A percentile compares a stretch with the other conserved stretches of the same genome.
phyloP scores from a whole-genome alignment of 2,329 filamentous ascomycete species.

The Fusarium pseudocircinatum region DNA sequence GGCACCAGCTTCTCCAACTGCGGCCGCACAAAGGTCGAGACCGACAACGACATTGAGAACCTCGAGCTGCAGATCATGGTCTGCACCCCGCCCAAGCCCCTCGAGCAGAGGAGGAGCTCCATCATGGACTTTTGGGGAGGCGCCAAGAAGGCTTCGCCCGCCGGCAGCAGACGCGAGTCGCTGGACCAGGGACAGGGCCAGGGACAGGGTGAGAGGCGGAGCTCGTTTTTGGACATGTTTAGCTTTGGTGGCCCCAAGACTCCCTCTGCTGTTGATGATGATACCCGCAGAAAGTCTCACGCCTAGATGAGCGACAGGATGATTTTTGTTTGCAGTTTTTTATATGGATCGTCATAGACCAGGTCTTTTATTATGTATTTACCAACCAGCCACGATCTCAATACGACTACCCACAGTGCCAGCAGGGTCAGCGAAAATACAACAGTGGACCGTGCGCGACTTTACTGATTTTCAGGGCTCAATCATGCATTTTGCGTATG shows the following conservation, averaged over 20 bases:
- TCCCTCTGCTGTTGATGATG: conserved; percentile 2
- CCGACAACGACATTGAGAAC: conserved; percentile 25
- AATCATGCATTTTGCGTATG: neutral
- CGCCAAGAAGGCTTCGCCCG: conserved; percentile 17
- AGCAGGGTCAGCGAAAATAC: too few relatives aligned
- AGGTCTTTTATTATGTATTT: neutral
- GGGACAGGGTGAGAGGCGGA: conserved; percentile 13
- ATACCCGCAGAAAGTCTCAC: conserved; percentile 29
- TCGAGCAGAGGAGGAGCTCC: conserved; percentile 29
- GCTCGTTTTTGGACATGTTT: conserved; percentile 31
- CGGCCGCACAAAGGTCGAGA: conserved; percentile 31
- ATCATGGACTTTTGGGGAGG: conserved; percentile 27
- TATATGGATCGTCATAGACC: neutral
- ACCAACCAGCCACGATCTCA: neutral
- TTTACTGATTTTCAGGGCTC: neutral
- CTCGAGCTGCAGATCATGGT: conserved; percentile 36
- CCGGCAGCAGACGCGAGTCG: conserved; percentile 12
- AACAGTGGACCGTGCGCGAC: neutral
- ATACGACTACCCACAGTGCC: too few relatives aligned
- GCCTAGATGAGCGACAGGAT: neutral
- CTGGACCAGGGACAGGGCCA: conserved; percentile 4
- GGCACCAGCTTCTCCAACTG: conserved; percentile 35
- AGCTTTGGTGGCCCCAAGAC: conserved; percentile 22
- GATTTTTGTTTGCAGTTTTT: neutral
- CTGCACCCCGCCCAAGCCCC: conserved; percentile 13